These are phyloP conservation scores for Asterophora lycoperdoides DNA, from an alignment of 768 basidiomycete species.

Conservation along the genomic window DNA sequence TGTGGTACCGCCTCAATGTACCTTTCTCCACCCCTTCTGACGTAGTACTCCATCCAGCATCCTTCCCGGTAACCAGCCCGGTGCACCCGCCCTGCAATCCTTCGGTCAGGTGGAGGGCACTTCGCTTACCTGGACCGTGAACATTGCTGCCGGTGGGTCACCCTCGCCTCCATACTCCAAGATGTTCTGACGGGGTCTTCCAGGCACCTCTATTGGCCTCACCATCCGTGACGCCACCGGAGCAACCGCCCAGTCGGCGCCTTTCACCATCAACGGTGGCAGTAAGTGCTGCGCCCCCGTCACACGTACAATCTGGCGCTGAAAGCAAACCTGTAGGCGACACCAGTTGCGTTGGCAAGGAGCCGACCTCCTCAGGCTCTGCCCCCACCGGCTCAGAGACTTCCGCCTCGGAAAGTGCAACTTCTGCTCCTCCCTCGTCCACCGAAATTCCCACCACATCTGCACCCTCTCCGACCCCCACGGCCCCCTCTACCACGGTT, in stretches of 20 bases:
- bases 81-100: conserved; percentile 39
- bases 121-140: conserved; percentile 51
- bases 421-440: neutral
- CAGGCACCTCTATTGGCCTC: conserved; percentile 54
- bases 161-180: neutral
- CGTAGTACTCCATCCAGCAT: conserved; percentile 36
- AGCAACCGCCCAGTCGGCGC: conserved; percentile 39
- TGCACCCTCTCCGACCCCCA: conserved; percentile 9
- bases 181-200: neutral
- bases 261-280: conserved; percentile 45
- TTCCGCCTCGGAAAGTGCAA: conserved; percentile 11
- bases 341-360: conserved; percentile 32
- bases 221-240: conserved; percentile 62
- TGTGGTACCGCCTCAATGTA: neutral
- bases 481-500: conserved; percentile 8
- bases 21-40: neutral
- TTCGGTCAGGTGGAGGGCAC: conserved; percentile 39
- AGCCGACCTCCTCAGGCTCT: conserved; percentile 13
- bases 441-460: conserved; percentile 9
- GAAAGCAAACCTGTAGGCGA: conserved; percentile 24
- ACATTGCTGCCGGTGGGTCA: conserved; percentile 42
- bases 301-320: neutral
- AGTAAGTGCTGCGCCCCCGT: conserved; percentile 35
- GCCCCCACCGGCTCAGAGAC: conserved; percentile 12
- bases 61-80: conserved; percentile 45